Evolutionary conservation across 148 eudicot species (phyloP).

Genomic region (Talinum fruticosum): DNA sequence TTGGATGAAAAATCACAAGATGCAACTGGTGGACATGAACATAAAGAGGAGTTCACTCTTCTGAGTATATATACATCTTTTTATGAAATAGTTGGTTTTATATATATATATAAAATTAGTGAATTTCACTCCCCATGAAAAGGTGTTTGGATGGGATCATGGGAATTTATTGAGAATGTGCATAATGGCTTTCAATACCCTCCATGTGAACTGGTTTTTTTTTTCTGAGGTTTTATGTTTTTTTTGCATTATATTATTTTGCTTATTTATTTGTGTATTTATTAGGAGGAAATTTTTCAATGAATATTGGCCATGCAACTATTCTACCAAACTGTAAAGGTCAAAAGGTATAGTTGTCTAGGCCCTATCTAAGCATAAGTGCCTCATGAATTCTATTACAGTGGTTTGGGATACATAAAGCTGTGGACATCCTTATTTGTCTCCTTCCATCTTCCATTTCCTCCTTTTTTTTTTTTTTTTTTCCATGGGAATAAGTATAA

Average conservation of each 20-base stretch:
- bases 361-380: neutral
- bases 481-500: neutral
- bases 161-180: slow-evolving; percentile 14
- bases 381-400: neutral
- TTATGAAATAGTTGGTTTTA: neutral
- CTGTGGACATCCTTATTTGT: neutral
- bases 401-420: neutral
- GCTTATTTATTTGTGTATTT: neutral
- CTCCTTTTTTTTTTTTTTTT: no score
- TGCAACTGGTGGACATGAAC: neutral
- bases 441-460: neutral
- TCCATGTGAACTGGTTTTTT: slow-evolving; percentile 10
- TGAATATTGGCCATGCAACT: slow-evolving; percentile 5
- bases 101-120: neutral
- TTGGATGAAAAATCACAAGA: neutral
- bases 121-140: slow-evolving; percentile 3
- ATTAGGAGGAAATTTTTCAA: neutral
- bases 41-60: neutral
- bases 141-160: slow-evolving; percentile 8
- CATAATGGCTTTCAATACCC: neutral
- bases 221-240: neutral
- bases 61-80: neutral
- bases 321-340: neutral
- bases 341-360: neutral
- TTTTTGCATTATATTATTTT: neutral